These are phyloP conservation scores for Noccaea caerulescens DNA, from an alignment of 345 rosid genomes.

Conservation along the genomic window DNA sequence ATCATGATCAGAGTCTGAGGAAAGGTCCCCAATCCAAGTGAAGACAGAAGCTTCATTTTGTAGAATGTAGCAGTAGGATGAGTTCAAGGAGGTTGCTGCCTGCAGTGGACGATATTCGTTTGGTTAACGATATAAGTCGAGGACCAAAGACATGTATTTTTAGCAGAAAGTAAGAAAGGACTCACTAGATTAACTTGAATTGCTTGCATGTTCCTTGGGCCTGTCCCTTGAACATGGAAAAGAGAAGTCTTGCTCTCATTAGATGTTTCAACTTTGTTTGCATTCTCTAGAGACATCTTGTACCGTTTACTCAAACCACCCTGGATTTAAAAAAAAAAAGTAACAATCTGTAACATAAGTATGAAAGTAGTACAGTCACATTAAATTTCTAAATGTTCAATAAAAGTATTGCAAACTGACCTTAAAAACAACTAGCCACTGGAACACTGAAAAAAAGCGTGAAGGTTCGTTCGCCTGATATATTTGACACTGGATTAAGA, in stretches of 20 bases:
- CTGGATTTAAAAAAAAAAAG: slow-evolving; percentile 45
- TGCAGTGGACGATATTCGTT: slow-evolving; percentile 43
- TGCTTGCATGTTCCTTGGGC: slow-evolving; percentile 74
- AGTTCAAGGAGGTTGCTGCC: slow-evolving; percentile 74
- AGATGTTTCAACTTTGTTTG: slow-evolving; percentile 52
- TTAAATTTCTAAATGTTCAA: slow-evolving; percentile 15
- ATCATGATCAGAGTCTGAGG: slow-evolving; percentile 66
- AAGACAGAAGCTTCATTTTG: slow-evolving; percentile 60
- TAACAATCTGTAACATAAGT: neutral
- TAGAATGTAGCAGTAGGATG: slow-evolving; percentile 79
- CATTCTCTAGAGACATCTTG: slow-evolving; percentile 54
- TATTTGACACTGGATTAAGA: slow-evolving; percentile 64
- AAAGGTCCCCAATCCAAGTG: slow-evolving; percentile 79
- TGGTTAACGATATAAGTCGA: slow-evolving; percentile 3
- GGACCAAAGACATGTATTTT: slow-evolving; percentile 10
- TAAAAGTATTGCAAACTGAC: slow-evolving; percentile 40
- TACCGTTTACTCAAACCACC: slow-evolving; percentile 71
- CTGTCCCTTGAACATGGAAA: slow-evolving; percentile 75
- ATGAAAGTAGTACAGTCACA: neutral
- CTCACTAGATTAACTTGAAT: slow-evolving; percentile 77
- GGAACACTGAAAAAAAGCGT: slow-evolving; percentile 63
- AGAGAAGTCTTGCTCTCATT: slow-evolving; percentile 57
- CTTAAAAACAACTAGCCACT: slow-evolving; percentile 61
- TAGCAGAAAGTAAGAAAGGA: slow-evolving; percentile 25
- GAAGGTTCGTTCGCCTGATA: slow-evolving; percentile 67